Percentiles rank a stretch among this genome's conserved stretches.
Evolutionary conservation across 768 basidiomycete genomes (phyloP).

Genomic region (Amanita pseudoporphyria): DNA sequence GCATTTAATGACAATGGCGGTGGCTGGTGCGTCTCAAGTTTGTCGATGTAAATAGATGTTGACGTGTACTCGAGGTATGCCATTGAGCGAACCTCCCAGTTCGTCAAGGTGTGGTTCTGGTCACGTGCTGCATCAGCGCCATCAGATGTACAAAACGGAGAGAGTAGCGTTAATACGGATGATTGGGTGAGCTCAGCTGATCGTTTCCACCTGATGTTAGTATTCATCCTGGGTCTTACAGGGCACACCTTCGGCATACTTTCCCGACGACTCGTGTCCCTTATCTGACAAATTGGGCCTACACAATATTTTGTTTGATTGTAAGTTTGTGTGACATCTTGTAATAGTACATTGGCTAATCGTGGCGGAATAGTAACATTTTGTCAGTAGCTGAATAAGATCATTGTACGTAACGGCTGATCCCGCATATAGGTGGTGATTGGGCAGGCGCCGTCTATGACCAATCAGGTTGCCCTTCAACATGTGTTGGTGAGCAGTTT

Average conservation of each 20-base stretch:
- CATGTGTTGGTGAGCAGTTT: slow-evolving; percentile 35
- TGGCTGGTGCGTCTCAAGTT: slow-evolving; percentile 37
- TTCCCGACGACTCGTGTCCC: slow-evolving; percentile 51
- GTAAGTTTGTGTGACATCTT: slow-evolving; percentile 18
- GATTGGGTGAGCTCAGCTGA: slow-evolving; percentile 34
- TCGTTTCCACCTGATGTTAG: background rate
- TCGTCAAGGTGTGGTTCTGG: slow-evolving; percentile 71
- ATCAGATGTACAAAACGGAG: slow-evolving; percentile 33
- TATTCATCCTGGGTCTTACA: slow-evolving; percentile 11
- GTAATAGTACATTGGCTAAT: background rate
- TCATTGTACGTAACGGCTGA: background rate
- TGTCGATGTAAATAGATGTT: background rate
- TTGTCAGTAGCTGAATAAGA: slow-evolving; percentile 31
- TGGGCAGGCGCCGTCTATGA: slow-evolving; percentile 44
- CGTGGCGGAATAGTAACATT: slow-evolving; percentile 36
- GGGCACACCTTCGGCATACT: slow-evolving; percentile 53
- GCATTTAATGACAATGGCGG: slow-evolving; percentile 50
- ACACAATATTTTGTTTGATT: slow-evolving; percentile 59
- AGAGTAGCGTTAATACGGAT: slow-evolving; percentile 32
- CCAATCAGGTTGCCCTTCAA: slow-evolving; percentile 41
- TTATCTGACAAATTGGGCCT: slow-evolving; percentile 41
- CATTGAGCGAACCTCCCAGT: slow-evolving; percentile 44
- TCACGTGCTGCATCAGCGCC: slow-evolving; percentile 34
- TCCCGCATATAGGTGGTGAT: slow-evolving; percentile 34
- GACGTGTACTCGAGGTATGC: slow-evolving; percentile 36